A percentile compares a stretch with the other conserved stretches of the same genome.
phyloP scores from a whole-genome alignment of 345 rosid species.

The Trapa incisa region DNA sequence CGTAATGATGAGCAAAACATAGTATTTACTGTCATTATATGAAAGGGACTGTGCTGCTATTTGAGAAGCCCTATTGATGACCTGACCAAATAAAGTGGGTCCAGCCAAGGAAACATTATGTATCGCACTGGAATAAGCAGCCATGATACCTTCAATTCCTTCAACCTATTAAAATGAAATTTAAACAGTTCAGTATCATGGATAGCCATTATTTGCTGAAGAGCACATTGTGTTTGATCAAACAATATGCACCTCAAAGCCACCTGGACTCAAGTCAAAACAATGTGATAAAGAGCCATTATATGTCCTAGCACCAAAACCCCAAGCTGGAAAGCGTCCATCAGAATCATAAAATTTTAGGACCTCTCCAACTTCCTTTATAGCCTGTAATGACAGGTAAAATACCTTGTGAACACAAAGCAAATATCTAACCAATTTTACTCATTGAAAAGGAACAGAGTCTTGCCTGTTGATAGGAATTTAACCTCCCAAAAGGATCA shows the following conservation, averaged over 20 bases:
- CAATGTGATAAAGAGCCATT: conserved; percentile 57
- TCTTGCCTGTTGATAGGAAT: conserved; percentile 68
- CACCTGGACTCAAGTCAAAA: conserved; percentile 49
- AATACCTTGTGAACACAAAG: background rate
- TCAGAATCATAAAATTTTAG: conserved; percentile 81
- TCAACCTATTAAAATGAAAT: conserved; percentile 39
- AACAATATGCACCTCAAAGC: conserved; percentile 37
- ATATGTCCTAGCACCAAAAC: conserved; percentile 66
- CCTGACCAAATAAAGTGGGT: conserved; percentile 88
- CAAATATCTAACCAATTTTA: background rate
- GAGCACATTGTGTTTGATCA: background rate
- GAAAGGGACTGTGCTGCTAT: conserved; percentile 62
- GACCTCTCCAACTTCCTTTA: conserved; percentile 75
- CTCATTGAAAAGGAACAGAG: background rate
- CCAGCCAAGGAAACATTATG: conserved; percentile 82
- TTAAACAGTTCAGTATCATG: background rate
- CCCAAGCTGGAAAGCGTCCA: conserved; percentile 73
- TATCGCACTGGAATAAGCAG: conserved; percentile 69
- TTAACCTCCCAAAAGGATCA: conserved; percentile 64
- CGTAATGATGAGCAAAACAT: conserved; percentile 51
- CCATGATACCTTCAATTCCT: conserved; percentile 75
- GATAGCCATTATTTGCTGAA: background rate
- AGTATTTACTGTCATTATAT: conserved; percentile 38
- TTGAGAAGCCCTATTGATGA: conserved; percentile 59
- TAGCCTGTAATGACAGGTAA: conserved; percentile 37